Conservation (phyloP, 2,329 filamentous ascomycete genomes). For the Falciphora oryzae region DNA sequence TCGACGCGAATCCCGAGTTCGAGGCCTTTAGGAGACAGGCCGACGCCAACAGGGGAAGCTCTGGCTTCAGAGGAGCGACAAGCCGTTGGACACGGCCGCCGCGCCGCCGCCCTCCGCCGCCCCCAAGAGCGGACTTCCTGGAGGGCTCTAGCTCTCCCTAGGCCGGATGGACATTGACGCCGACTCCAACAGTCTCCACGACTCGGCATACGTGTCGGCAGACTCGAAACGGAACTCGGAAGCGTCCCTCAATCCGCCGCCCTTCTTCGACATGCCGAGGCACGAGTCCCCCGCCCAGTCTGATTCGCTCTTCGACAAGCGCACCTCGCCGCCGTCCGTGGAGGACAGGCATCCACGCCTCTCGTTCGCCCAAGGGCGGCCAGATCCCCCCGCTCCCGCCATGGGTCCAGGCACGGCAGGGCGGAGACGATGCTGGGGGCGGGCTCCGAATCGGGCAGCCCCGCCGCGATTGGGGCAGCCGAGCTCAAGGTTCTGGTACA, state of each 20-base stretch:
- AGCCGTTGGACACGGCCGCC: slow-evolving; percentile 27
- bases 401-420: slow-evolving; percentile 23
- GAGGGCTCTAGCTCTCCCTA: slow-evolving; percentile 4
- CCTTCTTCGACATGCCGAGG: slow-evolving; percentile 36
- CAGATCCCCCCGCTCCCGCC: slow-evolving; percentile 33
- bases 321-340: slow-evolving; percentile 31
- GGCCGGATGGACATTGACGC: slow-evolving; percentile 38
- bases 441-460: slow-evolving; percentile 40
- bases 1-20: slow-evolving; percentile 75
- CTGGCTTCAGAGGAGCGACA: slow-evolving; percentile 42
- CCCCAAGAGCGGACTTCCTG: slow-evolving; percentile 7
- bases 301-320: slow-evolving; percentile 30
- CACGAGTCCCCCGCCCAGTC: slow-evolving; percentile 41
- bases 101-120: slow-evolving; percentile 17
- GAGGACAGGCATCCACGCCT: slow-evolving; percentile 50
- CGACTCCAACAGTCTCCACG: slow-evolving; percentile 39
- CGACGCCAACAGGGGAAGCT: slow-evolving; percentile 52
- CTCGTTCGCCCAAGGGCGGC: slow-evolving; percentile 44
- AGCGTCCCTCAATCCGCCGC: slow-evolving; percentile 36
- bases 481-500: slow-evolving; percentile 53
- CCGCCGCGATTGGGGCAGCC: slow-evolving; percentile 39
- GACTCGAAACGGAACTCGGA: slow-evolving; percentile 50
- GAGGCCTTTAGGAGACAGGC: slow-evolving; percentile 70
- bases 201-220: slow-evolving; percentile 49
- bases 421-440: slow-evolving; percentile 48